Base-by-base conservation (phyloP, 2,329 filamentous ascomycete genomes). In the Cordyceps cicadae region DNA sequence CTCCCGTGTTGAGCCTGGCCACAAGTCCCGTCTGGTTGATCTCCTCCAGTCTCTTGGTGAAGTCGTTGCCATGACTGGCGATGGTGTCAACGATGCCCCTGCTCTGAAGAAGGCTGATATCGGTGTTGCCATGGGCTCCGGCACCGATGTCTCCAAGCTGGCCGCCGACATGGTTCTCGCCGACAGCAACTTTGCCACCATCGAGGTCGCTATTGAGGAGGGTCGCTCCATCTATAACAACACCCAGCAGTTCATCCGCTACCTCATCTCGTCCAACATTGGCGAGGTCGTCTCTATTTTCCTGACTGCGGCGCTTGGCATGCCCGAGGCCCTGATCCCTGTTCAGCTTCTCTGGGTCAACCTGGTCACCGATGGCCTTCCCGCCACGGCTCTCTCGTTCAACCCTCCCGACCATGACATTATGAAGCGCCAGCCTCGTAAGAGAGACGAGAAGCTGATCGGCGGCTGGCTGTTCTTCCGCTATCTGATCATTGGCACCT, bases 281-380 rank as follows among this genome's bases (percentile, higher is more conserved):
- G 95, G 94, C 69, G 94, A 99, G 75, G 94, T 99, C 41, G 94
- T 99, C 41, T 97, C 94, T 11, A 99, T 99, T 75, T 99, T 99
- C 83, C 77, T 99, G 68, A 99, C 94, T 14, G 94, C 94, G 29
- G 94, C 94, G 15, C 81, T 95, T 63, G 95, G 95, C 66, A 96
- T 99, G 91, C 94, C 94, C 21, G 95, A 99, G 77, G 94, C 94
- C 66, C 81, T 99, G 62, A 93, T 99, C 61, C 94, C 94, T 1
- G 94, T 99, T 57, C 94, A 99, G 77, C 86, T 99, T 49, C 86
- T 99, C 57, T 99, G 94, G 94, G 94, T 99, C 69, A 99, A 99
- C 76, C 82, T 99, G 61, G 94, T 99, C 66, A 99, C 94, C 49
- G 94, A 99, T 69, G 94, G 94, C 75, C 86, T 99, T 59, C 94